These are phyloP conservation scores for Potentilla sterilis DNA, from an alignment of 306 rosid species.

Conservation along the genomic window DNA sequence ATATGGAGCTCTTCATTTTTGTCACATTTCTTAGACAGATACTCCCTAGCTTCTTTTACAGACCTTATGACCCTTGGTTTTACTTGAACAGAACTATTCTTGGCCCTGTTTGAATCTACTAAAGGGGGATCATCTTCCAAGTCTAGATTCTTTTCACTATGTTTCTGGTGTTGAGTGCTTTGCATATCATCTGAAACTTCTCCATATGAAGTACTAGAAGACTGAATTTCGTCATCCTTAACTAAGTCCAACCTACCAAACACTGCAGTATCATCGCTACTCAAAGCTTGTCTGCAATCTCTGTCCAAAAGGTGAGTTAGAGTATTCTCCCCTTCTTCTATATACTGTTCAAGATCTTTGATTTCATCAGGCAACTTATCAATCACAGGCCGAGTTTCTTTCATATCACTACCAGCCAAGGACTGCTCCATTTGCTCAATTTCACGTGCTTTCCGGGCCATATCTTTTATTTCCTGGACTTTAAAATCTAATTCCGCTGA, in stretches of 20 bases:
- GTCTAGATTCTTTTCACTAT: conserved; percentile 22
- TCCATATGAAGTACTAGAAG: conserved; percentile 23
- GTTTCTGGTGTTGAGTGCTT: conserved; percentile 29
- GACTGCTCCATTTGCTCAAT: conserved; percentile 43
- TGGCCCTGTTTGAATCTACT: conserved; percentile 36
- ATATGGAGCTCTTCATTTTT: conserved; percentile 32
- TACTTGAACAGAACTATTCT: conserved; percentile 30
- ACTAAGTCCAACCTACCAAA: conserved; percentile 23
- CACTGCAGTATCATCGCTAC: conserved; percentile 28
- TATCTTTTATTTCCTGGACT: conserved; percentile 63
- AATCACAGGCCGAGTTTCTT: conserved; percentile 27
- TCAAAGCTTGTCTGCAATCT: conserved; percentile 27
- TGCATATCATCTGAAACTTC: conserved; percentile 34
- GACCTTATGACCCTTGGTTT: conserved; percentile 69
- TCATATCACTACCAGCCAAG: conserved; percentile 22
- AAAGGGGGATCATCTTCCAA: conserved; percentile 29
- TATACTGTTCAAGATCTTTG: conserved; percentile 21
- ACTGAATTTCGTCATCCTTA: conserved; percentile 26
- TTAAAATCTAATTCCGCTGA: conserved; percentile 38
- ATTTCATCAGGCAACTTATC: conserved; percentile 32
- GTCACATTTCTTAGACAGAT: conserved; percentile 51
- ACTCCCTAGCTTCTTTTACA: conserved; percentile 85
- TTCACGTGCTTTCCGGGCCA: conserved; percentile 54
- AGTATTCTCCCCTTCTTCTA: conserved; percentile 25
- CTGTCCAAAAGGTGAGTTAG: conserved; percentile 26